A percentile compares a stretch with the other conserved stretches of the same genome.
Conservation (phyloP, 257 asterid genomes). For the Solanum corneliomulleri region DNA sequence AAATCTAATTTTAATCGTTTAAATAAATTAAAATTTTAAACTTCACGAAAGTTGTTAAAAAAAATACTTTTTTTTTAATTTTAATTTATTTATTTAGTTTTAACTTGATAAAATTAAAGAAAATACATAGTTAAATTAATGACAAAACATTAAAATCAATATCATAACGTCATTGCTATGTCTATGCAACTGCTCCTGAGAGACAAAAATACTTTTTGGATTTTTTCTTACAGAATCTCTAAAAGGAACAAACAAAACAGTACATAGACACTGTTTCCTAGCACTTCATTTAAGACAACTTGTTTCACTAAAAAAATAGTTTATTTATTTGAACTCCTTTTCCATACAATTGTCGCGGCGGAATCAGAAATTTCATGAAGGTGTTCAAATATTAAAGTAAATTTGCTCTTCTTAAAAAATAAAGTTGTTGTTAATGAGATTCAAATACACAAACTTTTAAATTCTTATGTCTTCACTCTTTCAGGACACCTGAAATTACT, state of each 20-base stretch:
- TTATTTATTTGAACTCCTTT: not conserved
- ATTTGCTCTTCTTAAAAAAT: too few species aligned
- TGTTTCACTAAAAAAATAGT: too few species aligned
- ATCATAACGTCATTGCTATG: not conserved
- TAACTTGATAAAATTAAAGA: too few species aligned
- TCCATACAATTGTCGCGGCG: not conserved
- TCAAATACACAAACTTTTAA: too few species aligned
- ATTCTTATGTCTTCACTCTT: too few species aligned
- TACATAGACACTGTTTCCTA: not conserved
- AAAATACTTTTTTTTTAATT: too few species aligned
- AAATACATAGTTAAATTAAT: too few species aligned
- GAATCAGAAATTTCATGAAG: too few species aligned
- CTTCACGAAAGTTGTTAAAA: not conserved
- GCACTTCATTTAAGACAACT: not conserved
- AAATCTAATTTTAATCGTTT: not conserved
- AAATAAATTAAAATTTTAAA: not conserved
- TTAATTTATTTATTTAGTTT: too few species aligned
- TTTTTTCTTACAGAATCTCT: slow-evolving; percentile 22
- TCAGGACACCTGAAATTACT: rapidly evolving
- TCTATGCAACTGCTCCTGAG: not conserved
- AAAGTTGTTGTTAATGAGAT: too few species aligned
- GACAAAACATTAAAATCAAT: not conserved
- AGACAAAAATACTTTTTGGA: not conserved
- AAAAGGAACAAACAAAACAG: slow-evolving; percentile 3
- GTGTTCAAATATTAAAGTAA: too few species aligned